Conservation (phyloP, 1,284 basidiomycete species). For the Cutaneotrichosporon cavernicola region DNA sequence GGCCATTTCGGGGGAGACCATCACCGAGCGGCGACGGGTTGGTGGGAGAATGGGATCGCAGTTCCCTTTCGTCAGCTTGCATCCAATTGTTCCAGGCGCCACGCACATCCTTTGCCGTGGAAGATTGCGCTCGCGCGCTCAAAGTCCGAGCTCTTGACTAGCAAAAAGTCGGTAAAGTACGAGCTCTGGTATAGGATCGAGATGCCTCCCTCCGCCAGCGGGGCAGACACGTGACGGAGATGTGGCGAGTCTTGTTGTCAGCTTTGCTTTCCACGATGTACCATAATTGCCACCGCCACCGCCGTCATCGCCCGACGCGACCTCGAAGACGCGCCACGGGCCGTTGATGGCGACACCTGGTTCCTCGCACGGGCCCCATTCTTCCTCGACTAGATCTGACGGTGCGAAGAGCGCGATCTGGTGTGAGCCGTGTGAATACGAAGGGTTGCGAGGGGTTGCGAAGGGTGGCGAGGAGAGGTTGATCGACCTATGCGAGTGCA, state of each 20-base stretch:
- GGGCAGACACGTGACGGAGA: conserved; percentile 71
- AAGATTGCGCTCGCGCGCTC: conserved; percentile 40
- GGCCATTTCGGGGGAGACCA: conserved; percentile 16
- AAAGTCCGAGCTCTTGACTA: conserved; percentile 56
- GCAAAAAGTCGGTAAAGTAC: conserved; percentile 79
- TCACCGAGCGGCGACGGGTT: conserved; percentile 29
- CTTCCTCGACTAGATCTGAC: conserved; percentile 31
- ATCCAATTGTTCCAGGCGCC: too few relatives aligned
- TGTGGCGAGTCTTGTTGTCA: conserved; percentile 48
- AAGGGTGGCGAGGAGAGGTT: not conserved
- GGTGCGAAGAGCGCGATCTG: conserved; percentile 47
- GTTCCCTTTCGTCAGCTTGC: conserved; percentile 30
- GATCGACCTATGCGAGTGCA: too few relatives aligned
- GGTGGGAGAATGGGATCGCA: conserved; percentile 27
- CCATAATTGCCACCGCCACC: conserved; percentile 37
- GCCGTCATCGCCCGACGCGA: conserved; percentile 41
- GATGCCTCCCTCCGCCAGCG: conserved; percentile 73
- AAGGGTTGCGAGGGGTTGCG: too few relatives aligned
- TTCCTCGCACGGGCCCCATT: conserved; percentile 32
- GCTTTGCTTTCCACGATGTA: conserved; percentile 15
- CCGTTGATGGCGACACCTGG: conserved; percentile 36
- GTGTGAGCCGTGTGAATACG: not conserved
- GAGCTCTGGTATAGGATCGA: conserved; percentile 81
- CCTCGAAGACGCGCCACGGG: conserved; percentile 48
- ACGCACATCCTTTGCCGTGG: conserved; percentile 43